phyloP scores from a whole-genome alignment of 495 filamentous ascomycete species.

The Tuber umbilicatum region DNA sequence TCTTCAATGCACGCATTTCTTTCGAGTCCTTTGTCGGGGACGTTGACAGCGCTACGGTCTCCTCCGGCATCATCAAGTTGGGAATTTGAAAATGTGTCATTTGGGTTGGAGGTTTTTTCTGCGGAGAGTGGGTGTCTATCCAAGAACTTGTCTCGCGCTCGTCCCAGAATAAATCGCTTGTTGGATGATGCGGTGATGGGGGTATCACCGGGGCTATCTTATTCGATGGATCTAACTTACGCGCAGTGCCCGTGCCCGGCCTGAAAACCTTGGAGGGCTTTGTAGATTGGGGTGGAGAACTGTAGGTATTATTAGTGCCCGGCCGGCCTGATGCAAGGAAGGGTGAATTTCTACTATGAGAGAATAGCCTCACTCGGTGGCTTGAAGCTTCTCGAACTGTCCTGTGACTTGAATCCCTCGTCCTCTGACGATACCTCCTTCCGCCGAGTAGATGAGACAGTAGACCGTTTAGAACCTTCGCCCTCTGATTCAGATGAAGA shows the following conservation, averaged over 20 bases:
- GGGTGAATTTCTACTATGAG: constrained; percentile 17
- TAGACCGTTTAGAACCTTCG: not conserved
- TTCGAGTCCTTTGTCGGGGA: constrained; percentile 47
- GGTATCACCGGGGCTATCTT: constrained; percentile 40
- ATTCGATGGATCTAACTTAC: constrained; percentile 35
- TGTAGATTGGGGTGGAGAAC: constrained; percentile 30
- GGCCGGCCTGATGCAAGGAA: not conserved
- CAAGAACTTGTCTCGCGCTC: constrained; percentile 68
- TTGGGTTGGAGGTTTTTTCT: constrained; percentile 48
- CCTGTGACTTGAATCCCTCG: constrained; percentile 15
- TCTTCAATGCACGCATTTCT: constrained; percentile 50
- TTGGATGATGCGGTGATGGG: constrained; percentile 49
- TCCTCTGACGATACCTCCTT: constrained; percentile 11
- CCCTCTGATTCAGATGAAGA: not conserved
- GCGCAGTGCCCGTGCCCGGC: constrained; percentile 13
- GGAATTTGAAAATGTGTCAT: constrained; percentile 39
- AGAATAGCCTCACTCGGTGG: constrained; percentile 15
- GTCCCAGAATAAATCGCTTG: constrained; percentile 74
- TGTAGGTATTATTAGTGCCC: not conserved
- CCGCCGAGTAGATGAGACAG: not conserved
- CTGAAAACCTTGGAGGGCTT: constrained; percentile 25
- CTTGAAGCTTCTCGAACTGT: constrained; percentile 6
- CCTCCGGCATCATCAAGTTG: constrained; percentile 10
- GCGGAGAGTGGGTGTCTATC: constrained; percentile 71
- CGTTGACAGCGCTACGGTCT: not conserved